Base-by-base conservation (phyloP, 2,329 filamentous ascomycete species). In the Sclerotinia nivalis region DNA sequence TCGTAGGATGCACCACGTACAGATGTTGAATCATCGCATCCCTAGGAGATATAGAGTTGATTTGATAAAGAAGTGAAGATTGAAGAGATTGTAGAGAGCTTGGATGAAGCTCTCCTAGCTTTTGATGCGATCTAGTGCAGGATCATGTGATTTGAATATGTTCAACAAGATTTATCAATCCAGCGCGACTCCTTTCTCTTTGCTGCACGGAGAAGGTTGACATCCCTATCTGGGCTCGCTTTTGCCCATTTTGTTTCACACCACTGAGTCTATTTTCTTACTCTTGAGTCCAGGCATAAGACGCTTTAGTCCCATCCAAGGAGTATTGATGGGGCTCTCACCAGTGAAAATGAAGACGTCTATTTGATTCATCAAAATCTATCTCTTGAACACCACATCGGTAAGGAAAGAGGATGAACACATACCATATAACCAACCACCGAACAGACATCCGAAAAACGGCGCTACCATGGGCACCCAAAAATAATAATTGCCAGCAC, bases 391-490 rank as follows among this genome's bases (percentile, higher is more conserved):
- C 8, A 20, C 10, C 12, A 20, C 15, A 52, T 18, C 10, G 47
- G 9, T 22, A 47, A 34, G 5, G 31, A 4, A n/a, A 37, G n/a
- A 22, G 4, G 18, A 5, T n/a, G n/a, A 52, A 20, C 28, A 59
- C 40, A 49, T 69, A 66, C 68, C 89, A 76, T 92, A 91, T 28
- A 92, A 74, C 78, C 88, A 88, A 1, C 87, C 90, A 4, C 90
- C 90, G 72, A 90, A 86, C 0, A 83, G 77, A 73, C 84, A 87
- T 7, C 90, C 91, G 22, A 86, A 78, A 76, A 93, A 92, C 0
- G 91, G 90, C 1, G 89, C 85, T 6, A 93, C 86, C 83, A 93
- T 91, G 0, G 91, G 91, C 28, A 93, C 60, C 89, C 89, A 93
- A 77, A 92, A 92, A 76, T 92, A 93, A 77, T 92, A 90, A 18